Conservation (phyloP, 257 asterid species). For the Lavandula angustifolia region DNA sequence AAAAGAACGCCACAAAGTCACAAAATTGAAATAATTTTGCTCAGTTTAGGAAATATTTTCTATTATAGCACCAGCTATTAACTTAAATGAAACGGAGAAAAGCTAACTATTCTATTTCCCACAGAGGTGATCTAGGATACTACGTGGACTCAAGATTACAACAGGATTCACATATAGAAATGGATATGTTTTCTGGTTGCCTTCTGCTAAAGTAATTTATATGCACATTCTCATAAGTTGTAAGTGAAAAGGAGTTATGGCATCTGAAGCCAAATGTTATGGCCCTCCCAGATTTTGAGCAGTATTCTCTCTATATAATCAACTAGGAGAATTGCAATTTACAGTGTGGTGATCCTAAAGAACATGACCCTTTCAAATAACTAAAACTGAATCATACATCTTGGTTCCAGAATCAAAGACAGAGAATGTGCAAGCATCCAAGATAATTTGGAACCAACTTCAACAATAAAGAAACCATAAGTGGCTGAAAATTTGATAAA, state of each 20-base stretch:
- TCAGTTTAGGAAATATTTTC: background rate
- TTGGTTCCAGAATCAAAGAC: constrained; percentile 4
- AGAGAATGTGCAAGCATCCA: background rate
- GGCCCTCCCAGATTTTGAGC: background rate
- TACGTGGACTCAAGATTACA: background rate
- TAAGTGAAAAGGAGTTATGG: background rate
- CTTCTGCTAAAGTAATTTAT: constrained; percentile 2
- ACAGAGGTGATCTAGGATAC: background rate
- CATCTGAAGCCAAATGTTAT: background rate
- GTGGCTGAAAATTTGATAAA: background rate
- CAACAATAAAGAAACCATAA: background rate
- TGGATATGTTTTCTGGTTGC: background rate
- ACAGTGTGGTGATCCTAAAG: background rate
- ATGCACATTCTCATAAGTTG: background rate
- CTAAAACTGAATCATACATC: background rate
- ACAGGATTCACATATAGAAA: background rate
- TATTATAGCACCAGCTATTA: background rate
- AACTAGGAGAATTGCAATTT: background rate
- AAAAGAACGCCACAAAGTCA: background rate
- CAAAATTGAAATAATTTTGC: background rate
- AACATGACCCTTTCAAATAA: background rate
- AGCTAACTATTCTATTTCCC: background rate
- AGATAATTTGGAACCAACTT: background rate
- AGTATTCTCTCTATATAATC: background rate
- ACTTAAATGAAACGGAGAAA: background rate